Percentiles rank a stretch among this genome's conserved stretches.
Evolutionary conservation across 371 early-diverging fungal species (phyloP).

Genomic region (Rhizopus delemar): DNA sequence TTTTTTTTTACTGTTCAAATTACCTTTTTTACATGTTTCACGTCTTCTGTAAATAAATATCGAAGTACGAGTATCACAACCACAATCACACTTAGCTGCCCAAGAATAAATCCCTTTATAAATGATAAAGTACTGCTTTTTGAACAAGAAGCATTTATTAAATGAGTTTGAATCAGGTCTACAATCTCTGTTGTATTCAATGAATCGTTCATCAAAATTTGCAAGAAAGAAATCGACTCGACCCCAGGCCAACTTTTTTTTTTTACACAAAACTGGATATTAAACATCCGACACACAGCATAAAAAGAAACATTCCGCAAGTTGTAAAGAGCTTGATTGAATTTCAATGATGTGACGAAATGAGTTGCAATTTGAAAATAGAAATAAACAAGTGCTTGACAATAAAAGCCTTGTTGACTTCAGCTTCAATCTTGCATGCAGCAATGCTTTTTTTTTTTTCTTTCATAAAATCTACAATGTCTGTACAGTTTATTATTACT

Average conservation of each 20-base stretch:
- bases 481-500: no score
- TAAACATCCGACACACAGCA: no score
- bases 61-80: constrained; percentile 58
- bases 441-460: neutral
- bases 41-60: constrained; percentile 66
- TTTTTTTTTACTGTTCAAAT: neutral
- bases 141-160: constrained; percentile 21
- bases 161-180: constrained; percentile 5
- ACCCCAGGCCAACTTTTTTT: neutral
- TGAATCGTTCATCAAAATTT: neutral
- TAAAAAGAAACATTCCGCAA: no score
- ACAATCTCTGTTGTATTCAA: constrained; percentile 10
- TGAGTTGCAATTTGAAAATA: no score
- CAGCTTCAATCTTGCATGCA: no score
- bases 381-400: no score
- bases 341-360: no score
- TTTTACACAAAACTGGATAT: neutral
- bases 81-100: constrained; percentile 60
- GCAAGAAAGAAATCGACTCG: neutral
- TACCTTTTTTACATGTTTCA: constrained; percentile 52
- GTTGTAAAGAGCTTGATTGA: no score
- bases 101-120: constrained; percentile 61
- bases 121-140: constrained; percentile 43
- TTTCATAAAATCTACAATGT: neutral
- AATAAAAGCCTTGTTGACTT: no score